A percentile compares a stretch with the other conserved stretches of the same genome.
Conservation (phyloP, 108 stramenopile genomes). For the Pseudonitzschia delicatissima region DNA sequence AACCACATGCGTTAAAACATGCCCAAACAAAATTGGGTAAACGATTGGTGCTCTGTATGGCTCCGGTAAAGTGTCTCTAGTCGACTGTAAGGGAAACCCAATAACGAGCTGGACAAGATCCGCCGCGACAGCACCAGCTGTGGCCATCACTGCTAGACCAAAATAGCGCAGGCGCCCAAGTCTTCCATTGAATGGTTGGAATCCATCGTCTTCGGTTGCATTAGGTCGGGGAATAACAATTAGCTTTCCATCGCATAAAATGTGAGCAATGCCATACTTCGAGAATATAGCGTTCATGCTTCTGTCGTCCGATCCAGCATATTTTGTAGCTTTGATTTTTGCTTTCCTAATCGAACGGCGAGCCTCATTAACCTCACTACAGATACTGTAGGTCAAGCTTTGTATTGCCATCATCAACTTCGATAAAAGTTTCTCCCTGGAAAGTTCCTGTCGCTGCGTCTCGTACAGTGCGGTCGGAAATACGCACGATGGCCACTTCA, state of each 20-base stretch:
- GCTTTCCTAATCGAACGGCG: slow-evolving; percentile 41
- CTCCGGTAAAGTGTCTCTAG: slow-evolving; percentile 14
- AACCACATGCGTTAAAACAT: slow-evolving; percentile 78
- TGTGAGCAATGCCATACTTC: slow-evolving; percentile 65
- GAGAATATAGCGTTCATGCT: slow-evolving; percentile 36
- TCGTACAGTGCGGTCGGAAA: slow-evolving; percentile 62
- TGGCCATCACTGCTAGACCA: slow-evolving; percentile 72
- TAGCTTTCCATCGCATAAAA: slow-evolving; percentile 45
- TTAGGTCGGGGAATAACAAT: slow-evolving; percentile 58
- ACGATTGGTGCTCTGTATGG: slow-evolving; percentile 59
- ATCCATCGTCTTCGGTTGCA: slow-evolving; percentile 54
- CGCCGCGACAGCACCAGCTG: slow-evolving; percentile 68
- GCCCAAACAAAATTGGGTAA: slow-evolving; percentile 69
- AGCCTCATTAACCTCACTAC: slow-evolving; percentile 68
- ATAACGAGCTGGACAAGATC: slow-evolving; percentile 80
- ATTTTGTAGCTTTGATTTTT: slow-evolving; percentile 9
- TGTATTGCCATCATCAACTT: slow-evolving; percentile 76
- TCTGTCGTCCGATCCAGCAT: slow-evolving; percentile 23
- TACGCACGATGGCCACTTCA: slow-evolving; percentile 80
- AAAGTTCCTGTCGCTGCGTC: slow-evolving; percentile 67
- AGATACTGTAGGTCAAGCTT: slow-evolving; percentile 75
- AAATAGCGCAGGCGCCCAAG: slow-evolving; percentile 75
- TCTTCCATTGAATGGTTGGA: slow-evolving; percentile 76
- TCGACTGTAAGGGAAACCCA: slow-evolving; percentile 50
- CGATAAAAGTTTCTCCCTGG: slow-evolving; percentile 74